phyloP scores from a whole-genome alignment of 83 land plant genomes.

The Diphasiastrum complanatum region DNA sequence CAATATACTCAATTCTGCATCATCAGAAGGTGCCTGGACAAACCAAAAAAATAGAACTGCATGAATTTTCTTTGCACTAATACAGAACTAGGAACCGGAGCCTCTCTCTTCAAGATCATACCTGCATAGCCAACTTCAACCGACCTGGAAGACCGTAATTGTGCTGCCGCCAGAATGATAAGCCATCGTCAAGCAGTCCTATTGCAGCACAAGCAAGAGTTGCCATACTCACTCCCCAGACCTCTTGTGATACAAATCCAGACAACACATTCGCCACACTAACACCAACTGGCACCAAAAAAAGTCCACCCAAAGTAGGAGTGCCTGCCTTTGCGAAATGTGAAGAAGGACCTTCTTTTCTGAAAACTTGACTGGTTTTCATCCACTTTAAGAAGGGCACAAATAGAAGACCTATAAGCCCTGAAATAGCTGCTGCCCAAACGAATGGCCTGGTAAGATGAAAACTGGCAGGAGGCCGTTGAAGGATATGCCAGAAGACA shows the following conservation, averaged over 20 bases:
- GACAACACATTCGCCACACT: conserved; percentile 40
- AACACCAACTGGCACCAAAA: conserved; percentile 72
- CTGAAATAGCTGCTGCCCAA: conserved; percentile 41
- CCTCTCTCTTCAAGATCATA: conserved; percentile 5
- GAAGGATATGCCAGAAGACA: conserved; percentile 52
- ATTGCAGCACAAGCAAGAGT: conserved; percentile 65
- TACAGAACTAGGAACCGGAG: too few species aligned
- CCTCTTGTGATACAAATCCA: conserved; percentile 44
- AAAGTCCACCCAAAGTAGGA: conserved; percentile 91
- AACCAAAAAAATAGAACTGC: background rate
- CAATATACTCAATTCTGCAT: background rate
- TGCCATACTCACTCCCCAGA: conserved; percentile 45
- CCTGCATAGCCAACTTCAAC: conserved; percentile 65
- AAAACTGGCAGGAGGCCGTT: conserved; percentile 47
- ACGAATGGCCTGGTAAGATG: conserved; percentile 61
- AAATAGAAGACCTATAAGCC: conserved; percentile 47
- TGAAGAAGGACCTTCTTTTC: conserved; percentile 45
- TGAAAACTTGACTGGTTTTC: conserved; percentile 47
- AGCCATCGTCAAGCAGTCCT: conserved; percentile 70
- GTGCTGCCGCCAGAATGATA: conserved; percentile 42
- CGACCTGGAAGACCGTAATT: conserved; percentile 62
- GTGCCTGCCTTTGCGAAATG: conserved; percentile 57
- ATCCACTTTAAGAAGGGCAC: conserved; percentile 54
- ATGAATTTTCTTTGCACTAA: too few species aligned
- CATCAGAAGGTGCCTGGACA: background rate